Conservation (phyloP, 2,329 filamentous ascomycete genomes). For the Colletotrichum sp. region DNA sequence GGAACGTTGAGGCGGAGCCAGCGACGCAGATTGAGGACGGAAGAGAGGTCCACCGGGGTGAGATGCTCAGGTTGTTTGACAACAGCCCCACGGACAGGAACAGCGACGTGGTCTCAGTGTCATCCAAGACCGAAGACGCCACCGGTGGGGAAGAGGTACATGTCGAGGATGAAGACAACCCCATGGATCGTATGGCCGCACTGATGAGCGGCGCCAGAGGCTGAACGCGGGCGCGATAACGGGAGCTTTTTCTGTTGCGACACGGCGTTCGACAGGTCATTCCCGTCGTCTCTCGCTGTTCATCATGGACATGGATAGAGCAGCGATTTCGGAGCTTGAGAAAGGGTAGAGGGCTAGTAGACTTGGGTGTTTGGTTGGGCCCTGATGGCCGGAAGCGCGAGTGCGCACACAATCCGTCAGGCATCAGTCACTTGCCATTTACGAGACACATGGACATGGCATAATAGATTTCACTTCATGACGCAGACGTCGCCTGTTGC, state of each 20-base stretch:
- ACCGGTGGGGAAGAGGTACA: slow-evolving; percentile 13
- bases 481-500: background rate
- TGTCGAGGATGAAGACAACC: slow-evolving; percentile 11
- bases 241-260: slow-evolving; percentile 11
- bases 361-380: background rate
- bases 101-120: slow-evolving; percentile 1
- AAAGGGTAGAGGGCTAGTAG: background rate
- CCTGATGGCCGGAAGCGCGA: background rate
- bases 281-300: background rate
- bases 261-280: slow-evolving; percentile 19
- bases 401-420: background rate
- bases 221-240: background rate
- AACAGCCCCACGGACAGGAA: slow-evolving; percentile 1
- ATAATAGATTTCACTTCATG: background rate
- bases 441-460: background rate
- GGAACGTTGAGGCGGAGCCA: background rate
- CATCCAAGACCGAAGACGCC: background rate
- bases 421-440: background rate
- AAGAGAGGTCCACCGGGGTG: slow-evolving; percentile 21
- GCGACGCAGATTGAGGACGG: slow-evolving; percentile 19
- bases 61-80: slow-evolving; percentile 18
- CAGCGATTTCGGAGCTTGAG: background rate
- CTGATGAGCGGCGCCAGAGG: slow-evolving; percentile 7
- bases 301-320: background rate
- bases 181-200: slow-evolving; percentile 13